These are phyloP conservation scores for Pseudomassariella vexata DNA, from an alignment of 2,329 filamentous ascomycete genomes.

Conservation along the genomic window DNA sequence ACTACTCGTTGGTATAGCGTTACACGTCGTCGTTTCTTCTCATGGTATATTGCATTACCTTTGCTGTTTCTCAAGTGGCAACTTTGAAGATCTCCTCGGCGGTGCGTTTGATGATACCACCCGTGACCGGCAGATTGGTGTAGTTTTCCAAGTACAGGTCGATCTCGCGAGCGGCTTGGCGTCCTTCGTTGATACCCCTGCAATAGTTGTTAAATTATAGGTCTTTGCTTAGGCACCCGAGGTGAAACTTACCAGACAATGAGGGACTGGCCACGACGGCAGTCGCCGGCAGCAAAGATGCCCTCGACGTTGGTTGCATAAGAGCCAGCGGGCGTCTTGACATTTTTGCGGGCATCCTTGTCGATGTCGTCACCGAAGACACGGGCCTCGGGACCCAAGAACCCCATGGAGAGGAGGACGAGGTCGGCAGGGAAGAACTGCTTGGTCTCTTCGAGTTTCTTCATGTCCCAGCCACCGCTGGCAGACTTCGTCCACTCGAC, in stretches of 20 bases:
- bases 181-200: constrained; percentile 95
- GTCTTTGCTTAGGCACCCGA: not conserved
- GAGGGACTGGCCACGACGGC: constrained; percentile 86
- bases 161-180: constrained; percentile 86
- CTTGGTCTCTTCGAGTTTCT: constrained; percentile 88
- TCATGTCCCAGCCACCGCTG: constrained; percentile 95
- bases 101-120: constrained; percentile 85
- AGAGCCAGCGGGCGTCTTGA: constrained; percentile 85
- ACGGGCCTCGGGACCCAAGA: constrained; percentile 87
- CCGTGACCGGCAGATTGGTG: constrained; percentile 80
- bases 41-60: not conserved
- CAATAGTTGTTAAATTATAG: too few relatives aligned
- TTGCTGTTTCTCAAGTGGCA: constrained; percentile 13
- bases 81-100: constrained; percentile 61
- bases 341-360: constrained; percentile 88
- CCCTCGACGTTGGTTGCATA: constrained; percentile 85
- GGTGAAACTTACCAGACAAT: constrained; percentile 76
- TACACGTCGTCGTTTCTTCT: not conserved
- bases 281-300: constrained; percentile 92
- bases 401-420: constrained; percentile 93
- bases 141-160: constrained; percentile 79
- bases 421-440: constrained; percentile 96
- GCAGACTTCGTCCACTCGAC: constrained; percentile 94
- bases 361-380: constrained; percentile 84
- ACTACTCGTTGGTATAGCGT: constrained; percentile 5